Evolutionary conservation across 2,329 filamentous ascomycete genomes (phyloP), one percentile per base, ranked within the genome.

Genomic region (Cladobotryum mycophilum): DNA sequence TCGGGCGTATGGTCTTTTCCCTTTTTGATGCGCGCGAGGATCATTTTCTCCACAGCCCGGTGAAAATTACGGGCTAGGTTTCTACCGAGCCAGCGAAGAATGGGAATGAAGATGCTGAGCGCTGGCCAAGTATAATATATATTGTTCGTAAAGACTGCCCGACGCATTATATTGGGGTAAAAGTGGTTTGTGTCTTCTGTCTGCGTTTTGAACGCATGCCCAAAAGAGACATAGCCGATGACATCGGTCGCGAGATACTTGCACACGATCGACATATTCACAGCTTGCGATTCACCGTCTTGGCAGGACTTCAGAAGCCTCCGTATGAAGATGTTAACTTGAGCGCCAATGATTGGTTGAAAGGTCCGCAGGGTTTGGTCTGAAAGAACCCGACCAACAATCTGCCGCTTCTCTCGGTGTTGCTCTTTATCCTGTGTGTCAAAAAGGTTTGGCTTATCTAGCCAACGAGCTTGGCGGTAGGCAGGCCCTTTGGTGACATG

Each of bases 341-440:
- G 37, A 4, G 30, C n/a, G n/a, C 9, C 5, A 33, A 50, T 50
- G 33, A 20, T 18, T 12, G 48, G 42, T 15, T 50, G 22, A 33
- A 50, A 50, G n/a, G 18, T 17, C 3, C 48, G 48, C 48, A 50
- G 45, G 22, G 48, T 45, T 9, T 41, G 48, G 13, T 50, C 48
- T 5, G 48, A 30, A 3, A 50, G 42, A 35, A 33, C 20, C 7
- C 18, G 37, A 35, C 41, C 35, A n/a, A 50, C 22, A 37, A 50
- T 38, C 15, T 34, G 37, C 11, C 48, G 41, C 35, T 50, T 50
- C 11, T 41, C 13, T n/a, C 41, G 48, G 17, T 50, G 48, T 13
- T 5, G 30, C 13, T 38, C 25, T 11, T 11, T 30, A 30, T 30
- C 25, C 2, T 3, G 25, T 8, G 25, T 30, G 6, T 30, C 25